phyloP scores from a whole-genome alignment of 352 stramenopile species.

The Thalassiosira livingstoniorum region DNA sequence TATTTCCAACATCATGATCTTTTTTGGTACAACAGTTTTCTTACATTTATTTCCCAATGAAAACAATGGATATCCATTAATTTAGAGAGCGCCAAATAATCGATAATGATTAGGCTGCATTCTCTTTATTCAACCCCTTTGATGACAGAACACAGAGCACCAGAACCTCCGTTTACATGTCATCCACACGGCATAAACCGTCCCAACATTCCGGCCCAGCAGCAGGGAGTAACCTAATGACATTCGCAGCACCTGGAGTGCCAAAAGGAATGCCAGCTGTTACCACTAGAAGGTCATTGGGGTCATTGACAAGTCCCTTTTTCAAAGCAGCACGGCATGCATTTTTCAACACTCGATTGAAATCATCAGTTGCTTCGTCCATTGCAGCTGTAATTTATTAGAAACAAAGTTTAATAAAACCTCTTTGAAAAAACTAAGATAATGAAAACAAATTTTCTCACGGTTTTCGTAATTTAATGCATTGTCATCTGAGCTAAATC shows the following conservation, averaged over 20 bases:
- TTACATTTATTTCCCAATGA: no score
- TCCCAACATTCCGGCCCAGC: constrained; percentile 88
- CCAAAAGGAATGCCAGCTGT: constrained; percentile 87
- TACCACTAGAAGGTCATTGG: constrained; percentile 85
- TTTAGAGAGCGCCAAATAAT: no score
- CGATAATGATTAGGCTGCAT: no score
- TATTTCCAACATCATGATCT: no score
- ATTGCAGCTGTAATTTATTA: constrained; percentile 49
- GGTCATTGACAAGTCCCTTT: constrained; percentile 78
- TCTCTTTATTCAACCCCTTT: neutral
- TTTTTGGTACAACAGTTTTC: no score
- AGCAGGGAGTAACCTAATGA: constrained; percentile 85
- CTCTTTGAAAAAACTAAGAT: no score
- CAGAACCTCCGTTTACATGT: neutral
- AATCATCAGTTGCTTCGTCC: constrained; percentile 71
- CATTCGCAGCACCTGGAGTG: constrained; percentile 85
- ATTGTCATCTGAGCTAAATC: constrained; percentile 75
- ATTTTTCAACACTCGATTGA: constrained; percentile 77
- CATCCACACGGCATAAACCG: constrained; percentile 72
- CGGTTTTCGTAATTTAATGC: constrained; percentile 74
- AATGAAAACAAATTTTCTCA: no score
- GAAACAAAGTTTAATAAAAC: constrained; percentile 7
- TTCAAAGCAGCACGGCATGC: constrained; percentile 70
- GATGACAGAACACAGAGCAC: neutral
- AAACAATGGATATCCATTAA: no score